These are phyloP conservation scores for Pseudogymnoascus sp. DNA, from an alignment of 2,329 filamentous ascomycete genomes.

Conservation along the genomic window DNA sequence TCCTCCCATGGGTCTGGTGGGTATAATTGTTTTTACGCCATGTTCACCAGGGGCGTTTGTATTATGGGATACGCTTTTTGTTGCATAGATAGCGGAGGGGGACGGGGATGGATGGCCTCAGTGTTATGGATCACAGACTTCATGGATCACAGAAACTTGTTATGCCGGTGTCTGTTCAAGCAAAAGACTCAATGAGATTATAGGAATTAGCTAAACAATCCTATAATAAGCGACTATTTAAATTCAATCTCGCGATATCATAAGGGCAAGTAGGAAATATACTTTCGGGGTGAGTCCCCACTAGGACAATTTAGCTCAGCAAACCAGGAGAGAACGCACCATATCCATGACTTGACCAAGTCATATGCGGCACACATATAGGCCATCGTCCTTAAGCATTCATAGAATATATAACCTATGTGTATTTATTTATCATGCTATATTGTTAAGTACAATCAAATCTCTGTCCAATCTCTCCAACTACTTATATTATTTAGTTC, in stretches of 20 bases:
- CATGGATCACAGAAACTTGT: background rate
- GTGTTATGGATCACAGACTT: conserved; percentile 6
- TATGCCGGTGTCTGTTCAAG: background rate
- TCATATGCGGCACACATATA: background rate
- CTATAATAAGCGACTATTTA: conserved; percentile 6
- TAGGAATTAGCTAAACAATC: conserved; percentile 2
- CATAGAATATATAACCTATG: background rate
- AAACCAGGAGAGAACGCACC: background rate
- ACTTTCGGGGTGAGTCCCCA: too few species aligned
- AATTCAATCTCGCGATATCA: background rate
- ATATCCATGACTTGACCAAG: background rate
- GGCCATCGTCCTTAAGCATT: background rate
- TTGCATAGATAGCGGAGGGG: conserved; percentile 2
- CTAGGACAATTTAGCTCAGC: background rate
- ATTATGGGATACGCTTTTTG: conserved; percentile 1
- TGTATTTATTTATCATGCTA: background rate
- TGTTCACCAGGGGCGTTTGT: conserved; percentile 2
- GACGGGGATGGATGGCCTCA: background rate
- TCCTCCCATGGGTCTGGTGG: background rate
- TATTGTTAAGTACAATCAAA: background rate
- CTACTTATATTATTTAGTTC: conserved; percentile 22
- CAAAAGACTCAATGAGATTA: conserved; percentile 5
- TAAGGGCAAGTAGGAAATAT: background rate
- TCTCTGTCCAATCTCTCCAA: background rate
- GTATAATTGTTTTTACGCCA: conserved; percentile 7